Percentiles rank a stretch among this genome's conserved stretches.
Evolutionary conservation across 2,329 filamentous ascomycete genomes (phyloP).

Genomic region (Pleomassaria siparia): DNA sequence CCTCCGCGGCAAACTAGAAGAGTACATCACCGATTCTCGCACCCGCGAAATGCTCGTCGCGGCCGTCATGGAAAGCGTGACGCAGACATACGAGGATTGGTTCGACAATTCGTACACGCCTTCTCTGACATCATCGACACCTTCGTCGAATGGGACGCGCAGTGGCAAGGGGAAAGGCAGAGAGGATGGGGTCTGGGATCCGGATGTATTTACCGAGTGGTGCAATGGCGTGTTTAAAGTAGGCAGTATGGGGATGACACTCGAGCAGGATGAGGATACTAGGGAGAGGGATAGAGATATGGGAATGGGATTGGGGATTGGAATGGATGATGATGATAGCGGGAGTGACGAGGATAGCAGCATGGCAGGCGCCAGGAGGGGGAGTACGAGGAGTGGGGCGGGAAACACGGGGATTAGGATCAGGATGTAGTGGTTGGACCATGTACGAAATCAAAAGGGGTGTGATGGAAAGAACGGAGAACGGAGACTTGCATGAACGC

Average conservation of each 20-base stretch:
- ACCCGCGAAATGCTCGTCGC: slow-evolving; percentile 67
- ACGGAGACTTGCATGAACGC: neutral
- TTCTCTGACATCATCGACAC: slow-evolving; percentile 18
- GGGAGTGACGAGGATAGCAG: slow-evolving; percentile 27
- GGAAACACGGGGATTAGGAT: slow-evolving; percentile 31
- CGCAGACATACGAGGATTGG: slow-evolving; percentile 65
- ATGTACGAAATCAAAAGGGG: neutral
- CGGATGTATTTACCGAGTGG: slow-evolving; percentile 65
- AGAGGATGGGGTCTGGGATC: slow-evolving; percentile 65
- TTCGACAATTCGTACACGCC: slow-evolving; percentile 55
- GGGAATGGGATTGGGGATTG: slow-evolving; percentile 8
- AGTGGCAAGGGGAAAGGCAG: slow-evolving; percentile 59
- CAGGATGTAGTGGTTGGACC: slow-evolving; percentile 22
- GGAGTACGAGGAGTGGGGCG: slow-evolving; percentile 27
- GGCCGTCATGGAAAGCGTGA: slow-evolving; percentile 65
- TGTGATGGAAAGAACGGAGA: neutral
- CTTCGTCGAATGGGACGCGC: slow-evolving; percentile 23
- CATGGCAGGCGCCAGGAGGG: slow-evolving; percentile 21
- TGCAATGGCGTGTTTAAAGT: slow-evolving; percentile 61
- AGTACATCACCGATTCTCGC: slow-evolving; percentile 65
- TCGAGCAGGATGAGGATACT: slow-evolving; percentile 19
- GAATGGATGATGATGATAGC: slow-evolving; percentile 25
- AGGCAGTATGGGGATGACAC: slow-evolving; percentile 43
- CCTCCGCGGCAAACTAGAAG: slow-evolving; percentile 59
- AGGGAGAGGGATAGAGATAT: slow-evolving; percentile 12